These are phyloP conservation scores for Exidia glandulosa DNA, from an alignment of 768 basidiomycete genomes.

Conservation along the genomic window DNA sequence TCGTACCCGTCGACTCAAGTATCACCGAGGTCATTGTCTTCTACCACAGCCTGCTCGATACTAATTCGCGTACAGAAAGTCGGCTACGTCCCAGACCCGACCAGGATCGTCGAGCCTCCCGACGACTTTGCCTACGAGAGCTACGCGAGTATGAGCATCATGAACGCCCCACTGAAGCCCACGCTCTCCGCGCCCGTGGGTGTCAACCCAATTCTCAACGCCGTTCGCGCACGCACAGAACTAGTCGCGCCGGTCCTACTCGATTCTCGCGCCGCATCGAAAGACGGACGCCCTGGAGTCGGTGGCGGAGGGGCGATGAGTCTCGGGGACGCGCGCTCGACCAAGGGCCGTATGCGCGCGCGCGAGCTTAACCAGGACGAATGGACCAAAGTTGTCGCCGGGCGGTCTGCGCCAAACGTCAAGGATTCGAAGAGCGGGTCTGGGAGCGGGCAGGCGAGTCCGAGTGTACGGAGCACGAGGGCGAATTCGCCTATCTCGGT, in stretches of 20 bases:
- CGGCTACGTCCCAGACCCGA: slow-evolving; percentile 42
- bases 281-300: not conserved
- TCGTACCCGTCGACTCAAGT: slow-evolving; percentile 77
- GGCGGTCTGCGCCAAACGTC: not conserved
- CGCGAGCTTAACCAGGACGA: not conserved
- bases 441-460: slow-evolving; percentile 5
- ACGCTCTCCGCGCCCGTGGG: not conserved
- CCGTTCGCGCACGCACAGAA: not conserved
- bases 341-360: not conserved
- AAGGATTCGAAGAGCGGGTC: not conserved
- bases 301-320: not conserved
- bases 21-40: slow-evolving; percentile 45
- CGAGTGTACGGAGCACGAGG: slow-evolving; percentile 5
- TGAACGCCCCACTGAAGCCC: not conserved
- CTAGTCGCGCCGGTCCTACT: not conserved
- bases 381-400: not conserved
- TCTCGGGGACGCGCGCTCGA: not conserved
- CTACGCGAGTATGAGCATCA: not conserved
- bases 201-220: too few species aligned
- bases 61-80: slow-evolving; percentile 41
- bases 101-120: slow-evolving; percentile 20
- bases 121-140: not conserved
- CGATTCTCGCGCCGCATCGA: too few species aligned
- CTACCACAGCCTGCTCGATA: slow-evolving; percentile 46
- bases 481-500: slow-evolving; percentile 1